Percentiles rank a stretch among this genome's conserved stretches.
These are phyloP conservation scores for Aspergillus vadensis DNA, from an alignment of 2,329 filamentous ascomycete species.

Conservation along the genomic window DNA sequence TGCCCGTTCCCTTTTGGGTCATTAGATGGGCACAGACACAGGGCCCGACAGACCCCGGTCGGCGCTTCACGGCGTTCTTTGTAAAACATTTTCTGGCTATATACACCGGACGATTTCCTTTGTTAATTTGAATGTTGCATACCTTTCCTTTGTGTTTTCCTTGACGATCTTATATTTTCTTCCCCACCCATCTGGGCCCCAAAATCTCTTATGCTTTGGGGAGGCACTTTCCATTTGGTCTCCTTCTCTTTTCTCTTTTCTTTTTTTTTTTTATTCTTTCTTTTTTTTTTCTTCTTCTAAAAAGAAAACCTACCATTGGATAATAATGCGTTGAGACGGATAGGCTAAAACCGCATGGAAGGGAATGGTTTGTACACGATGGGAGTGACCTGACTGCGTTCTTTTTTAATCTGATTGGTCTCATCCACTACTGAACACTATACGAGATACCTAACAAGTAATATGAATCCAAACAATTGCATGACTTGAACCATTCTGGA, in stretches of 20 bases:
- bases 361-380: constrained; percentile 20
- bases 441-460: constrained; percentile 18
- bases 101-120: constrained; percentile 10
- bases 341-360: constrained; percentile 15
- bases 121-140: constrained; percentile 1
- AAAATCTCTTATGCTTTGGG: too few relatives aligned
- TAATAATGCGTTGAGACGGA: constrained; percentile 20
- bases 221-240: not conserved
- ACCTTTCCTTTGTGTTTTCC: constrained; percentile 10
- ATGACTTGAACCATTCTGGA: constrained; percentile 8
- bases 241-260: constrained; percentile 7
- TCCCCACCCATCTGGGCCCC: constrained; percentile 5
- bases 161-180: not conserved
- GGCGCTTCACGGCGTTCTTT: constrained; percentile 28
- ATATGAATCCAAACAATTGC: constrained; percentile 13
- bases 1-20: constrained; percentile 31
- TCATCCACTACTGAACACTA: constrained; percentile 20
- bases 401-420: constrained; percentile 22
- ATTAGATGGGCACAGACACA: constrained; percentile 25
- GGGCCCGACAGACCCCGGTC: constrained; percentile 23
- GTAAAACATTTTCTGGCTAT: constrained; percentile 20
- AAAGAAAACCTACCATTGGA: constrained; percentile 6
- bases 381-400: constrained; percentile 15
- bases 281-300: not conserved
- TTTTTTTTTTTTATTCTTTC: constrained; percentile 1